Conservation (phyloP, 129 eudicot genomes). For the Arctium lappa region DNA sequence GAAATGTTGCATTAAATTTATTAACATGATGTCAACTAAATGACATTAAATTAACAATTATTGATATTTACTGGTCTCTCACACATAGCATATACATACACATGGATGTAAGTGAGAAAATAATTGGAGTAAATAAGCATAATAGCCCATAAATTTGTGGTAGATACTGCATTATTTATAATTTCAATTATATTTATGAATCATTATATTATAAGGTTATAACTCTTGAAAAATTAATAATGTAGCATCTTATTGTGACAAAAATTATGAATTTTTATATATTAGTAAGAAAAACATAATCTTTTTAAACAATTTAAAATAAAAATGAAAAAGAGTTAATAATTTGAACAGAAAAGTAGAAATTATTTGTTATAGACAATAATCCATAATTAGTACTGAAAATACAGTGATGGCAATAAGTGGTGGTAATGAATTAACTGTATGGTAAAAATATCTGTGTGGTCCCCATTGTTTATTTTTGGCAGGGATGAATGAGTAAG, state of each 20-base stretch:
- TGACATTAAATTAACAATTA: conserved; percentile 24
- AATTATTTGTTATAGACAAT: conserved; percentile 14
- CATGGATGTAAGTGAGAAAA: conserved; percentile 14
- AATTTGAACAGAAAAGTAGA: not conserved
- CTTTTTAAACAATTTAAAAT: not conserved
- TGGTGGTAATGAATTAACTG: conserved; percentile 8
- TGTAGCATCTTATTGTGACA: not conserved
- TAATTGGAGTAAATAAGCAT: conserved; percentile 9
- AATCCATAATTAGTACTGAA: conserved; percentile 1
- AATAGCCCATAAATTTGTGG: conserved; percentile 27
- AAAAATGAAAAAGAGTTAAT: not conserved
- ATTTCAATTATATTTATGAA: not conserved
- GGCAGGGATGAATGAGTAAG: conserved; percentile 19
- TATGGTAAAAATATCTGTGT: not conserved
- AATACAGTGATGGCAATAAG: not conserved
- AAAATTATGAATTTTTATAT: too few relatives aligned
- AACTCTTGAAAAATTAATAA: not conserved
- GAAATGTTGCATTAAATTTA: conserved; percentile 13
- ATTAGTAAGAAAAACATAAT: not conserved
- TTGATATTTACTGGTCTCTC: conserved; percentile 13
- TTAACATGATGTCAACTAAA: conserved; percentile 22
- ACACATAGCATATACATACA: conserved; percentile 14
- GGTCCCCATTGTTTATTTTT: conserved; percentile 25
- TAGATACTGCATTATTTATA: conserved; percentile 16
- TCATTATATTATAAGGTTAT: not conserved